Evolutionary conservation across 768 basidiomycete species (phyloP).

Genomic region (Tulasnella sp.): DNA sequence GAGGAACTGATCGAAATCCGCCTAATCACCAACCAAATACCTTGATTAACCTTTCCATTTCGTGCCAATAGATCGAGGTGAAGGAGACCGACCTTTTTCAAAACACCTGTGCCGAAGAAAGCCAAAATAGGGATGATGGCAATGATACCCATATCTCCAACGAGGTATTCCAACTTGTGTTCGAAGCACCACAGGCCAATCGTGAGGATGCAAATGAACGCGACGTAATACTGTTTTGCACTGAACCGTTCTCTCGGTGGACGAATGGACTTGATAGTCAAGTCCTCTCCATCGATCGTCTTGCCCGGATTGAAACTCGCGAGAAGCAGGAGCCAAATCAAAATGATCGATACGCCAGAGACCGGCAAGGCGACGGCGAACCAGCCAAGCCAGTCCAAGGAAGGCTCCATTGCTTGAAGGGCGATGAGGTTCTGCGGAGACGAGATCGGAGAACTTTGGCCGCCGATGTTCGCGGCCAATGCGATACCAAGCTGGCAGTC

Average conservation of each 20-base stretch:
- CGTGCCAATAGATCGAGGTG: neutral
- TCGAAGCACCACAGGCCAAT: slow-evolving; percentile 87
- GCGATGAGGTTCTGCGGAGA: slow-evolving; percentile 98
- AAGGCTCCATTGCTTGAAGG: slow-evolving; percentile 71
- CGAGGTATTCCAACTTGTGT: slow-evolving; percentile 54
- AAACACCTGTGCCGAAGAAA: slow-evolving; percentile 86
- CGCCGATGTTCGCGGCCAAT: slow-evolving; percentile 95
- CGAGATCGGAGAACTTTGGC: slow-evolving; percentile 93
- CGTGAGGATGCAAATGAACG: slow-evolving; percentile 68
- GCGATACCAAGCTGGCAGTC: slow-evolving; percentile 78
- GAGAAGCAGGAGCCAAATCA: slow-evolving; percentile 87
- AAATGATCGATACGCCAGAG: slow-evolving; percentile 67
- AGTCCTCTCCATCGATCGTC: slow-evolving; percentile 58
- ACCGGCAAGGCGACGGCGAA: slow-evolving; percentile 91
- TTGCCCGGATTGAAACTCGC: slow-evolving; percentile 66
- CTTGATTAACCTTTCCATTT: neutral
- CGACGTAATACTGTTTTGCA: slow-evolving; percentile 80
- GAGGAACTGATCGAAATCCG: slow-evolving; percentile 88
- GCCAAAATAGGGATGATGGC: slow-evolving; percentile 86
- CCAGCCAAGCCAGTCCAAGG: slow-evolving; percentile 83
- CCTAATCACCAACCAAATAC: slow-evolving; percentile 33
- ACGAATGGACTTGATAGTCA: slow-evolving; percentile 76
- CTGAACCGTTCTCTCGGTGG: slow-evolving; percentile 75
- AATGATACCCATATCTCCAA: slow-evolving; percentile 98
- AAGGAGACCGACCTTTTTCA: slow-evolving; percentile 66